Conservation (phyloP, 371 early-diverging fungal genomes). For the Paraphysoderma sedebokerense region DNA sequence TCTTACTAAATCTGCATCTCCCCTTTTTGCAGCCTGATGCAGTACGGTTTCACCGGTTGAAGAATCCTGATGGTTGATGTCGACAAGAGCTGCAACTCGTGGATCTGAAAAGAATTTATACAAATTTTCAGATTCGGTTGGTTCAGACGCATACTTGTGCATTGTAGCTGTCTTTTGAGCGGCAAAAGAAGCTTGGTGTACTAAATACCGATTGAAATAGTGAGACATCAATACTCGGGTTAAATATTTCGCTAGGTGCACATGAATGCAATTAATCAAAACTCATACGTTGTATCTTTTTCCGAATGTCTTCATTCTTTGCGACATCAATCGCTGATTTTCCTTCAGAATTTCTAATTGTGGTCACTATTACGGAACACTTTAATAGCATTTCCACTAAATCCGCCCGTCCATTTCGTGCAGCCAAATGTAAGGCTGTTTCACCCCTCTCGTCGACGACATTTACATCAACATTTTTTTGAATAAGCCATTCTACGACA, state of each 20-base stretch:
- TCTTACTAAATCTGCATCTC: constrained; percentile 34
- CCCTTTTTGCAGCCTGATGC: constrained; percentile 39
- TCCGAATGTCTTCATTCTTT: neutral
- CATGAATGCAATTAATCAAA: too few species aligned
- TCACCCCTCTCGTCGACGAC: too few species aligned
- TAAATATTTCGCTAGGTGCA: too few species aligned
- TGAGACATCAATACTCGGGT: too few species aligned
- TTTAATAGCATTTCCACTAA: constrained; percentile 14
- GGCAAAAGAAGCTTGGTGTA: constrained; percentile 6
- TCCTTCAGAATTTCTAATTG: constrained; percentile 10
- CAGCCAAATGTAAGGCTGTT: constrained; percentile 20
- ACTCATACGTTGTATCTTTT: too few species aligned
- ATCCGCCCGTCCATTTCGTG: constrained; percentile 10
- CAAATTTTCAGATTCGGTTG: constrained; percentile 9
- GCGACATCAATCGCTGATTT: constrained; percentile 14
- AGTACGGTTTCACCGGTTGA: constrained; percentile 36
- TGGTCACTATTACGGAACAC: constrained; percentile 11
- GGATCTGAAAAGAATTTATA: constrained; percentile 20
- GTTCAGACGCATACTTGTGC: constrained; percentile 6
- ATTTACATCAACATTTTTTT: constrained; percentile 9
- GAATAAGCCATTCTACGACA: constrained; percentile 11
- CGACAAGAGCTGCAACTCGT: constrained; percentile 24
- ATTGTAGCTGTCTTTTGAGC: constrained; percentile 4
- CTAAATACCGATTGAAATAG: too few species aligned
- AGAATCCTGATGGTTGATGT: constrained; percentile 42